These are phyloP conservation scores for Metschnikowia chrysomelidarum DNA, from an alignment of 805 yeast species.

Conservation along the genomic window DNA sequence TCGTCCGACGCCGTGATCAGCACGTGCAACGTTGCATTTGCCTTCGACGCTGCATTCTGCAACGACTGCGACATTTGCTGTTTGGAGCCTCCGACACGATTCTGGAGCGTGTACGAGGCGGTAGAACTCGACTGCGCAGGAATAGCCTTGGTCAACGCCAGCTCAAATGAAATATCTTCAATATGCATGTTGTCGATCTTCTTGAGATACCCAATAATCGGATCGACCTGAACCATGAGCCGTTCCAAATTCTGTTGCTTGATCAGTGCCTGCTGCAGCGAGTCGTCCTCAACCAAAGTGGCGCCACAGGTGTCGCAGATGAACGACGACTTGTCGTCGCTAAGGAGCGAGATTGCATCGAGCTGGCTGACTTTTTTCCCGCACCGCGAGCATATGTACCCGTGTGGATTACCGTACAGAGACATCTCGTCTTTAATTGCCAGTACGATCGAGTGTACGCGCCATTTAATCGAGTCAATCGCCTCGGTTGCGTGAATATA, in stretches of 20 bases:
- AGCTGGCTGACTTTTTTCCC: slow-evolving; percentile 75
- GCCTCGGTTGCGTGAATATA: slow-evolving; percentile 90
- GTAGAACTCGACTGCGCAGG: slow-evolving; percentile 75
- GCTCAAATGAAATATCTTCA: slow-evolving; percentile 41
- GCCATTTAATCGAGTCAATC: slow-evolving; percentile 95
- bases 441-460: slow-evolving; percentile 82
- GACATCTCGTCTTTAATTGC: slow-evolving; percentile 77
- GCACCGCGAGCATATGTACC: slow-evolving; percentile 88
- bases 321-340: slow-evolving; percentile 78
- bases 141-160: slow-evolving; percentile 70
- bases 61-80: slow-evolving; percentile 31
- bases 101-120: slow-evolving; percentile 67
- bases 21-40: slow-evolving; percentile 86
- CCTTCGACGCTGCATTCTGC: slow-evolving; percentile 53
- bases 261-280: slow-evolving; percentile 74
- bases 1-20: slow-evolving; percentile 88
- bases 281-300: slow-evolving; percentile 80
- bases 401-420: slow-evolving; percentile 87
- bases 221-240: slow-evolving; percentile 87
- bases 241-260: slow-evolving; percentile 79
- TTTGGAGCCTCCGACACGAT: slow-evolving; percentile 37
- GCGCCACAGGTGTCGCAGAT: slow-evolving; percentile 82
- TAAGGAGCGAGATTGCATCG: slow-evolving; percentile 80
- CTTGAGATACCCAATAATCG: slow-evolving; percentile 78
- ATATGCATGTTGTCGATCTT: slow-evolving; percentile 41